Conservation (phyloP, 257 asterid species). For the Nicotiana obtusifolia region DNA sequence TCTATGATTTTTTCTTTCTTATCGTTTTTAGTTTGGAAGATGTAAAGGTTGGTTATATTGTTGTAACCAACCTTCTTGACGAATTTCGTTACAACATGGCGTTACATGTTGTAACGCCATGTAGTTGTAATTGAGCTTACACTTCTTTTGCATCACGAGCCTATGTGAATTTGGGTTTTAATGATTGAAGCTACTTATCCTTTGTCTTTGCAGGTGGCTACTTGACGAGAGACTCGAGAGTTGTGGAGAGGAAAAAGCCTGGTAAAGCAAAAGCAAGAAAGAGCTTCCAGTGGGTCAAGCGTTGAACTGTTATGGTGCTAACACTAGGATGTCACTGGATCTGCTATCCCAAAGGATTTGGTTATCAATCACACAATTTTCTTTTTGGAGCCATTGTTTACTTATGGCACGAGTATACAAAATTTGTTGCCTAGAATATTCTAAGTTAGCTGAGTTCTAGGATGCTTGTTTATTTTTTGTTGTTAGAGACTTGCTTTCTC, state of each 20-base stretch:
- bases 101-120: too few species aligned
- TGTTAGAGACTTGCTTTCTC: conserved; percentile 1
- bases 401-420: neutral
- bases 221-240: conserved; percentile 83
- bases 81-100: too few species aligned
- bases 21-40: neutral
- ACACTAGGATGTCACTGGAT: neutral
- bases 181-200: neutral
- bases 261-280: conserved; percentile 97
- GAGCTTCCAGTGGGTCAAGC: conserved; percentile 99
- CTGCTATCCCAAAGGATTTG: neutral
- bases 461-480: neutral
- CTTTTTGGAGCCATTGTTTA: neutral
- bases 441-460: neutral
- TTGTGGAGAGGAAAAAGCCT: conserved; percentile 96
- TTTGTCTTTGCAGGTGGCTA: conserved; percentile 66
- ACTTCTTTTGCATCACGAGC: neutral
- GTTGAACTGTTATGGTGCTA: conserved; percentile 32
- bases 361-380: neutral
- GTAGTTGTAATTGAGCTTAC: neutral
- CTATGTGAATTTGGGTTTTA: neutral
- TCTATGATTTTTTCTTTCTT: neutral
- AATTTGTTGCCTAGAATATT: neutral
- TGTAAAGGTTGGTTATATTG: neutral
- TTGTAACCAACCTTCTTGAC: too few species aligned